These are phyloP conservation scores for Fusarium buxicola DNA, from an alignment of 2,329 filamentous ascomycete genomes.

Conservation along the genomic window DNA sequence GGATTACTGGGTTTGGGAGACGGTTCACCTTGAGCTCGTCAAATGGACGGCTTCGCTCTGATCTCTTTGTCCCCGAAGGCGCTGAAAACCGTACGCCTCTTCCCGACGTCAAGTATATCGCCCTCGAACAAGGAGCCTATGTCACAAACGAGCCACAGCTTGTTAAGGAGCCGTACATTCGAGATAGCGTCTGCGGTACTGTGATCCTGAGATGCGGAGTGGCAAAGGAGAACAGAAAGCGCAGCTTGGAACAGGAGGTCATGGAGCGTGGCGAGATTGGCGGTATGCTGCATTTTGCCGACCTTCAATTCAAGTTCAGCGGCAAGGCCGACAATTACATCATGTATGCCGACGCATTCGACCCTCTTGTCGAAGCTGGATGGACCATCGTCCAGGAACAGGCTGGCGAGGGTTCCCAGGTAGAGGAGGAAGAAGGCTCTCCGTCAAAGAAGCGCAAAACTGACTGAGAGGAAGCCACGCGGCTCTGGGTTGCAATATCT, in stretches of 20 bases:
- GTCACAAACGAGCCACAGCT: background rate
- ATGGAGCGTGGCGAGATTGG: background rate
- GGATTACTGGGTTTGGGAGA: background rate
- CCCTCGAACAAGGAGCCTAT: background rate
- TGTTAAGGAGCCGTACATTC: background rate
- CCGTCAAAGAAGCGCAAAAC: too few species aligned
- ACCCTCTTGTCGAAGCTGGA: slow-evolving; percentile 1
- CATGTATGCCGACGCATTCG: background rate
- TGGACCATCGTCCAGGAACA: too few species aligned
- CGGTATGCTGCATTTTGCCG: background rate
- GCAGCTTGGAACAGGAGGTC: too few species aligned
- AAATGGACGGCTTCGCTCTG: too few species aligned
- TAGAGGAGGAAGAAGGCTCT: too few species aligned
- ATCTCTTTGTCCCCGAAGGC: background rate
- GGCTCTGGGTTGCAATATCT: too few species aligned
- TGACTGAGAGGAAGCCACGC: too few species aligned
- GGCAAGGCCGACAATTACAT: background rate
- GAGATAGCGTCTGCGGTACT: background rate
- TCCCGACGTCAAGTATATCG: background rate
- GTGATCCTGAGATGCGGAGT: background rate
- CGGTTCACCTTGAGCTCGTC: background rate
- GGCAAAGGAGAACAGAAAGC: too few species aligned
- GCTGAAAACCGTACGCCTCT: background rate
- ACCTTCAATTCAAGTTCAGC: background rate
- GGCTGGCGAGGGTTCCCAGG: too few species aligned